Base-by-base conservation (phyloP, 1,284 basidiomycete genomes). In the Heterobasidion occidentale region DNA sequence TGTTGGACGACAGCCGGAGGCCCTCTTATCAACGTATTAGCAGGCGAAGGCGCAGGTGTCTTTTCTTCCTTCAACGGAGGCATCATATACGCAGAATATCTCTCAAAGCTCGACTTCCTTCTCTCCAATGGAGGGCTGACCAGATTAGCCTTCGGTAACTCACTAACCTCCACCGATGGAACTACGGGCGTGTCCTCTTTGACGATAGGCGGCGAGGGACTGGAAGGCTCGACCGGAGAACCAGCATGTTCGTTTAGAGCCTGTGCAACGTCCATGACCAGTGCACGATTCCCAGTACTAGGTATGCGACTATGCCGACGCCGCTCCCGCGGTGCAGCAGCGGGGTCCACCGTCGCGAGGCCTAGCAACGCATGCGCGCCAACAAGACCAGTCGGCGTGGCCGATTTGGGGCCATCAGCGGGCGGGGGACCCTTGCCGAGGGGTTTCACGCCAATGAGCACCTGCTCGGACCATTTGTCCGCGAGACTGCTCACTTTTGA, bases 201-300 rank as follows among this genome's bases (percentile, higher is more conserved):
- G 15, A 15, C 35, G 38, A 12, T 20, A 19, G 11, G 9, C 19
- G 11, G 11, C 38, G 38, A n/a, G 20, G 51, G 51, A 9, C 14
- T 15, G 45, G 55, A 52, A n/a, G 17, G 45, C 11, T 17, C 27
- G 15, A 11, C 19, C 11, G 46, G 15, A 15, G 49, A 51, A 12
- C 20, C 49, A 51, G 19, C 27, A 14, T 66, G 71, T 54, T 80
- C 76, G 34, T 68, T 74, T 59, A 89, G 68, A 9, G 79, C 76
- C 64, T 84, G 83, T 2, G 86, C 86, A 4, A 90, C 79, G 53
- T 90, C 86, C 88, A 90, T 90, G 20, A 84, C 86, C 14, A 81
- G 81, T 19, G 84, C 80, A 57, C 88, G 73, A 53, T 79, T 83
- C 3, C 86, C 84, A 1, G 86, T 81, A 63, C 80, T 87, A 5